Evolutionary conservation across 305 asterid species (phyloP), one percentile per base, ranked within the genome.

Genomic region (Rubia tinctorum): DNA sequence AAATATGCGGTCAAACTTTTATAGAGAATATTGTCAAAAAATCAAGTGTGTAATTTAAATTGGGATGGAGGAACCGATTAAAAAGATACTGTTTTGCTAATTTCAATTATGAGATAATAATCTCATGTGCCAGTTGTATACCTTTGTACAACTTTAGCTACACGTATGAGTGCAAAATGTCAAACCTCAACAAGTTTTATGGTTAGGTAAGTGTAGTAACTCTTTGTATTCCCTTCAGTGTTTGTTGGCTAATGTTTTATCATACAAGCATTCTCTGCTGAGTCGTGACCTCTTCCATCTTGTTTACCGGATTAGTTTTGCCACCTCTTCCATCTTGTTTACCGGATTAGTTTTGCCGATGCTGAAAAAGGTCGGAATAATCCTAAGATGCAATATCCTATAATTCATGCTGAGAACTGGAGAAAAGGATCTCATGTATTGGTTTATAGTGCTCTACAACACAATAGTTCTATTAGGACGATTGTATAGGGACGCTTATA

Each of bases 391-490:
- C 86, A n/a, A n/a, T n/a, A 91, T 80, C 97, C 96, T 45, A 78
- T 81, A 67, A 81, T 93, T 84, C 91, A 91, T 72, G 91, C 87
- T 80, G 81, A 82, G 63, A 81, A 83, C 82, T 93, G 98, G 98
- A 88, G 96, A 84, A 93, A 93, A 83, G 98, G 98, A 77, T 93
- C 98, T 78, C 98, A 93, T 97, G 98, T 93, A 82, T 71, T 39
- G 14, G 49, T 69, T 79, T 53, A 78, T 73, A 61, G 68, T 56
- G 42, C n/a, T n/a, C 30, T 27, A 27, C 30, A 27, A 27, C 30
- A 27, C 30, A 27, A 2, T 27, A 27, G 30, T 1, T 27, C 30
- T 27, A 27, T 27, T 27, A 27, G 30, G 30, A 27, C 30, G 30
- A 1, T 27, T 27, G 2, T 27, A 27, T 27, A 27, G 30, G 30